Percentiles rank a stretch among this genome's conserved stretches.
Evolutionary conservation across 768 basidiomycete species (phyloP).

Genomic region (Lentinus brumalis): DNA sequence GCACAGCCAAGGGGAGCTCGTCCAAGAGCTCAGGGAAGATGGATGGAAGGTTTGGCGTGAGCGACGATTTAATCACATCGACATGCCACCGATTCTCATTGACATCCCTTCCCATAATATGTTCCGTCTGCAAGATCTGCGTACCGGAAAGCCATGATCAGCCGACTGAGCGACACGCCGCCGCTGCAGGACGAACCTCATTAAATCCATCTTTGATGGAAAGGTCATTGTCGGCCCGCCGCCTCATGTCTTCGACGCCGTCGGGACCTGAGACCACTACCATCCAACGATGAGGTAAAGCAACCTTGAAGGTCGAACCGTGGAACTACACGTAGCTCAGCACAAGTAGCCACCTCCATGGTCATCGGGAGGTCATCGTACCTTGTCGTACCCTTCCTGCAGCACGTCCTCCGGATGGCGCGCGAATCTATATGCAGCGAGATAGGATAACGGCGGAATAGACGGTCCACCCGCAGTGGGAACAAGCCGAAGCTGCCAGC

Average conservation of each 20-base stretch:
- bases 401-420: slow-evolving; percentile 25
- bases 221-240: slow-evolving; percentile 45
- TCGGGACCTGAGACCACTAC: slow-evolving; percentile 44
- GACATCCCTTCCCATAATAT: slow-evolving; percentile 33
- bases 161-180: background rate
- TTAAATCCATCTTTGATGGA: slow-evolving; percentile 42
- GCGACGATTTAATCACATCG: slow-evolving; percentile 24
- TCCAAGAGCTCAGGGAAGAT: slow-evolving; percentile 26
- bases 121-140: slow-evolving; percentile 33
- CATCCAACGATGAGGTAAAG: slow-evolving; percentile 46
- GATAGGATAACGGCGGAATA: slow-evolving; percentile 33
- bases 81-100: slow-evolving; percentile 21
- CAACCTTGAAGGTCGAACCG: slow-evolving; percentile 41
- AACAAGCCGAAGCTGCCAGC: slow-evolving; percentile 23
- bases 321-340: slow-evolving; percentile 14
- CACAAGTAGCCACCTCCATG: no score
- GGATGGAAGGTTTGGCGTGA: slow-evolving; percentile 28
- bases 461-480: slow-evolving; percentile 38
- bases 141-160: background rate
- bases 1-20: slow-evolving; percentile 18
- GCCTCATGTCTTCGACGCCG: slow-evolving; percentile 52
- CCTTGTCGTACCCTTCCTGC: slow-evolving; percentile 31
- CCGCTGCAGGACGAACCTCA: slow-evolving; percentile 34
- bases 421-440: slow-evolving; percentile 31
- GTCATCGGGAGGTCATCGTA: background rate